Conservation (phyloP, 306 rosid genomes). For the Chamaecrista fasciculata region DNA sequence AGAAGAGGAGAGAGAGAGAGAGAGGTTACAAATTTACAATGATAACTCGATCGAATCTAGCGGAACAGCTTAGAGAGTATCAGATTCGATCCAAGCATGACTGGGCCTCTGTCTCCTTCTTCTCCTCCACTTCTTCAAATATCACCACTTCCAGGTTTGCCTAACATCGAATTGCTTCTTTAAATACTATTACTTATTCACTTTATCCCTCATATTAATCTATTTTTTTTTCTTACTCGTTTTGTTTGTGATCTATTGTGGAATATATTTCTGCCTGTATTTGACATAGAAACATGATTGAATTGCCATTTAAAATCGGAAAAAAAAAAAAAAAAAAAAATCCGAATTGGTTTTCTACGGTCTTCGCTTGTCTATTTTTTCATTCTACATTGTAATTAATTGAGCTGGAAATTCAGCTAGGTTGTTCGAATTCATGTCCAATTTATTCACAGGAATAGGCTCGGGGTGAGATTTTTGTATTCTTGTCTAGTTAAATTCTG, state of each 20-base stretch:
- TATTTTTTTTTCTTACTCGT: not conserved
- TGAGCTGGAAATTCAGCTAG: not conserved
- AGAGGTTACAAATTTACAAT: constrained; percentile 33
- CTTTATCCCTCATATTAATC: not conserved
- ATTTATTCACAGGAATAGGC: not conserved
- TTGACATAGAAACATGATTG: not conserved
- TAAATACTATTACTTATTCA: not conserved
- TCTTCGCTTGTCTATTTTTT: too few species aligned
- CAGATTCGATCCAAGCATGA: constrained; percentile 99
- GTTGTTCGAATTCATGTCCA: constrained; percentile 13
- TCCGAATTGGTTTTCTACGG: too few species aligned
- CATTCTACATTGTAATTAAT: not conserved
- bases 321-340: too few species aligned
- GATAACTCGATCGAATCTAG: constrained; percentile 99
- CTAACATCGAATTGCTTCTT: not conserved
- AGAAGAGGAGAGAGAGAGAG: not conserved
- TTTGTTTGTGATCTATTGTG: not conserved
- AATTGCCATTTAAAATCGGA: not conserved
- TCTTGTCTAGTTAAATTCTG: not conserved
- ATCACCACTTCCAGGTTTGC: constrained; percentile 68
- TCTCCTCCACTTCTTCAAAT: constrained; percentile 84
- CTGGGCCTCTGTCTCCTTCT: constrained; percentile 97
- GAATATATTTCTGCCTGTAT: not conserved
- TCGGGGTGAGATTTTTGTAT: not conserved
- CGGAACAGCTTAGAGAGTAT: constrained; percentile 91